phyloP scores from a whole-genome alignment of 169 alveolate species.

The Cryptosporidium tyzzeri region DNA sequence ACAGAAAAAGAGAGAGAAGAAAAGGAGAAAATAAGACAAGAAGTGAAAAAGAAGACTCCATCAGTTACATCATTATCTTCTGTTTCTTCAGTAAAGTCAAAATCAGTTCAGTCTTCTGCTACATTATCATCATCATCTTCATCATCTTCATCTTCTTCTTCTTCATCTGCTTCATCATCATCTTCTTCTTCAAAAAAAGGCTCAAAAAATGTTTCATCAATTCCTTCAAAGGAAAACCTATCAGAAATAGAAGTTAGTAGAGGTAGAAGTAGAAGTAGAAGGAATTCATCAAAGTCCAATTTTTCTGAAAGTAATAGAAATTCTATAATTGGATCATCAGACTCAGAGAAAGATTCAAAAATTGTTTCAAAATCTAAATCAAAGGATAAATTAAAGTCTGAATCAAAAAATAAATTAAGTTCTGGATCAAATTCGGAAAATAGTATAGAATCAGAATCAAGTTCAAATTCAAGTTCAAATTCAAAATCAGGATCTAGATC shows the following conservation, averaged over 20 bases:
- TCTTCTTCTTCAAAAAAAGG: slow-evolving; percentile 1
- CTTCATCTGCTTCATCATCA: not conserved
- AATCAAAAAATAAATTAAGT: not conserved
- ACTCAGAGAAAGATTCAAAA: not conserved
- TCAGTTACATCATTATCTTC: slow-evolving; percentile 30
- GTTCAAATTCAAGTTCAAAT: slow-evolving; percentile 12
- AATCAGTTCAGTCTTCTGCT: not conserved
- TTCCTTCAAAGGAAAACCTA: not conserved
- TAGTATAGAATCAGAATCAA: not conserved
- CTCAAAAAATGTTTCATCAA: not conserved
- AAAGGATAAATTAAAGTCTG: not conserved
- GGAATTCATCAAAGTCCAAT: not conserved
- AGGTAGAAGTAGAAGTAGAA: not conserved
- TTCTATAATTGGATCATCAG: not conserved
- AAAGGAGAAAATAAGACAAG: not conserved
- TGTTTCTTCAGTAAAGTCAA: slow-evolving; percentile 4
- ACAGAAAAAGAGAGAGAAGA: not conserved
- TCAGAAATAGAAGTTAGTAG: not conserved
- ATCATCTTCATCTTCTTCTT: too few relatives aligned
- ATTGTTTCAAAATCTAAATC: not conserved
- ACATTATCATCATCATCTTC: not conserved
- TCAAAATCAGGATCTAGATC: not conserved
- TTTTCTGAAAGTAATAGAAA: not conserved
- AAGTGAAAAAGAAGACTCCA: not conserved
- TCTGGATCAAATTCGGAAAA: not conserved